phyloP scores from a whole-genome alignment of 345 rosid species.

The Linum usitatissimum region DNA sequence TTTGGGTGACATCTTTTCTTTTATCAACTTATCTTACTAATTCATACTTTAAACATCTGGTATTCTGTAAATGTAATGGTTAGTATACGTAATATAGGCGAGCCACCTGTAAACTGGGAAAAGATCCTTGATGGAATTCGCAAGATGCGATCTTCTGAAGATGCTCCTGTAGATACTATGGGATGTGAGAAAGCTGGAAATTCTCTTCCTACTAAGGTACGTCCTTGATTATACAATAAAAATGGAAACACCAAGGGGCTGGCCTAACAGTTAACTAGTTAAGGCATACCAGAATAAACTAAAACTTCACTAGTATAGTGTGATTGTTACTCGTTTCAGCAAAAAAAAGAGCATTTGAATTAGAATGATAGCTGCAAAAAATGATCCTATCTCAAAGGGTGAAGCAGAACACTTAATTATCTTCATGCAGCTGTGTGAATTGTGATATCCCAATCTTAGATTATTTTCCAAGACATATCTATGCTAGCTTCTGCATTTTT shows the following conservation, averaged over 20 bases:
- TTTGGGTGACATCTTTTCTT: not conserved
- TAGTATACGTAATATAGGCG: slow-evolving; percentile 22
- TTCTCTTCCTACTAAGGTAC: slow-evolving; percentile 57
- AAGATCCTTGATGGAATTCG: slow-evolving; percentile 53
- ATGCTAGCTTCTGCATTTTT: not conserved
- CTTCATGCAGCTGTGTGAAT: not conserved
- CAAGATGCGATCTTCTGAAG: slow-evolving; percentile 53
- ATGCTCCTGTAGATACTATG: slow-evolving; percentile 71
- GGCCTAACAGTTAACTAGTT: too few species aligned
- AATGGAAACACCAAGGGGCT: not conserved
- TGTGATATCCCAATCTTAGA: too few species aligned
- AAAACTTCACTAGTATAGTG: not conserved
- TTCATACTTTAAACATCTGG: not conserved
- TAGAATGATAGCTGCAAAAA: too few species aligned
- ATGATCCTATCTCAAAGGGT: too few species aligned
- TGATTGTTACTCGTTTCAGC: not conserved
- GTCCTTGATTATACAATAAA: not conserved
- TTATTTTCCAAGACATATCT: not conserved
- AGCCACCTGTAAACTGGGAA: slow-evolving; percentile 51
- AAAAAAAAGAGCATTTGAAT: not conserved
- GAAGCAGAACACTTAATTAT: too few species aligned
- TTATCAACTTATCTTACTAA: not conserved
- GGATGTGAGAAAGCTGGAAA: slow-evolving; percentile 72
- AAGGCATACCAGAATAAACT: too few species aligned
- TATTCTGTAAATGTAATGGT: not conserved